A percentile compares a stretch with the other conserved stretches of the same genome.
Evolutionary conservation across 257 asterid genomes (phyloP).

Genomic region (Cruciata laevipes): DNA sequence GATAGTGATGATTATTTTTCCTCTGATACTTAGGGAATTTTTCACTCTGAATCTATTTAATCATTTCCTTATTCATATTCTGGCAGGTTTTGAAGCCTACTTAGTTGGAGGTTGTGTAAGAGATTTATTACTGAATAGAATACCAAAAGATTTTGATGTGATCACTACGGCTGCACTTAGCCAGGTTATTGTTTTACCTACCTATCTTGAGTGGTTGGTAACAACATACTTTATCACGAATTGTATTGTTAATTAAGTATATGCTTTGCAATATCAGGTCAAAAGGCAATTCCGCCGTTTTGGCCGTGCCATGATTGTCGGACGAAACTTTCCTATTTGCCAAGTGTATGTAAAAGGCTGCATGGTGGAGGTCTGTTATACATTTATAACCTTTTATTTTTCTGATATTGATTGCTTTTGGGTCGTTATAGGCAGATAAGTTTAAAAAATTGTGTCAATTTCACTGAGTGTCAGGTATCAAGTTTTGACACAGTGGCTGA

Average conservation of each 20-base stretch:
- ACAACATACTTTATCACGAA: neutral
- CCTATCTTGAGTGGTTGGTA: slow-evolving; percentile 8
- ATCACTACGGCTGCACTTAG: slow-evolving; percentile 71
- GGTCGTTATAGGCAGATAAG: neutral
- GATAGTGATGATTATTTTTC: neutral
- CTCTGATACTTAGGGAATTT: neutral
- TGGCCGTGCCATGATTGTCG: slow-evolving; percentile 47
- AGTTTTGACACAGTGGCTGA: slow-evolving; percentile 65
- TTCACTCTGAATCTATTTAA: neutral
- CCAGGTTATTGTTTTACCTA: slow-evolving; percentile 32
- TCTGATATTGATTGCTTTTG: neutral
- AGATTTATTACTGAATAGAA: slow-evolving; percentile 71
- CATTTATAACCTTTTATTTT: slow-evolving; percentile 6
- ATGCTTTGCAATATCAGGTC: slow-evolving; percentile 37
- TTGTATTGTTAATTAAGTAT: neutral
- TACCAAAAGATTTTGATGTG: slow-evolving; percentile 90
- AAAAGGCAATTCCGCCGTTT: slow-evolving; percentile 37
- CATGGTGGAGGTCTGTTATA: slow-evolving; percentile 65
- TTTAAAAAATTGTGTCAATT: neutral
- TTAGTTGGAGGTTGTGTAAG: slow-evolving; percentile 98
- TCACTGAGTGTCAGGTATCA: slow-evolving; percentile 48
- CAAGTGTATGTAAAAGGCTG: slow-evolving; percentile 46
- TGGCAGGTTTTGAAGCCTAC: slow-evolving; percentile 75
- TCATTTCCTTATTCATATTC: neutral
- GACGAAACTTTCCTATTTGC: slow-evolving; percentile 82